A percentile compares a stretch with the other conserved stretches of the same genome.
Conservation (phyloP, 2,329 filamentous ascomycete species). For the Akanthomyces muscarius region DNA sequence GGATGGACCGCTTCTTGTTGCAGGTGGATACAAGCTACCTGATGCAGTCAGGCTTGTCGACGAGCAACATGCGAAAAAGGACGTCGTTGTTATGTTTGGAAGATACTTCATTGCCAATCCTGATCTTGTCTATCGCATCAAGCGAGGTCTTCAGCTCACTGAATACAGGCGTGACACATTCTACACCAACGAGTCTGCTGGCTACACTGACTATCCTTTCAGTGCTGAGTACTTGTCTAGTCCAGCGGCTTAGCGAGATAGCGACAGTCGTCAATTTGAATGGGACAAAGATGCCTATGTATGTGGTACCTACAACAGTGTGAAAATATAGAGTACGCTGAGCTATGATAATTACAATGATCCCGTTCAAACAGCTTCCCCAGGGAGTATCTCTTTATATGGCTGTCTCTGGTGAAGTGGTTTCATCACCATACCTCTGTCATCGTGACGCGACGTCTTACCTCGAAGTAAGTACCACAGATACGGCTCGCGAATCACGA, state of each 20-base stretch:
- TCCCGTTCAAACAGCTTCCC: background rate
- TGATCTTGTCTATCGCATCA: slow-evolving; percentile 28
- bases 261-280: too few relatives aligned
- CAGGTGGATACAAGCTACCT: slow-evolving; percentile 25
- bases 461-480: slow-evolving; percentile 9
- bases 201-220: slow-evolving; percentile 18
- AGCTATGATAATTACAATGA: background rate
- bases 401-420: background rate
- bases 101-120: slow-evolving; percentile 30
- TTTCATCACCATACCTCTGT: background rate
- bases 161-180: slow-evolving; percentile 27
- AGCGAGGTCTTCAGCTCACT: slow-evolving; percentile 23
- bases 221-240: slow-evolving; percentile 3
- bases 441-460: background rate
- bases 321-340: too few relatives aligned
- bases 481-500: slow-evolving; percentile 12
- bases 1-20: slow-evolving; percentile 25
- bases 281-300: too few relatives aligned
- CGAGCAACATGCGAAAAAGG: slow-evolving; percentile 21
- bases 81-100: slow-evolving; percentile 25
- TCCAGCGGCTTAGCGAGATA: background rate
- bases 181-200: slow-evolving; percentile 23
- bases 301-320: too few relatives aligned
- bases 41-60: slow-evolving; percentile 21
- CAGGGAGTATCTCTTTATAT: background rate